Conservation (phyloP, 352 stramenopile genomes). For the Phytophthora vignae region DNA sequence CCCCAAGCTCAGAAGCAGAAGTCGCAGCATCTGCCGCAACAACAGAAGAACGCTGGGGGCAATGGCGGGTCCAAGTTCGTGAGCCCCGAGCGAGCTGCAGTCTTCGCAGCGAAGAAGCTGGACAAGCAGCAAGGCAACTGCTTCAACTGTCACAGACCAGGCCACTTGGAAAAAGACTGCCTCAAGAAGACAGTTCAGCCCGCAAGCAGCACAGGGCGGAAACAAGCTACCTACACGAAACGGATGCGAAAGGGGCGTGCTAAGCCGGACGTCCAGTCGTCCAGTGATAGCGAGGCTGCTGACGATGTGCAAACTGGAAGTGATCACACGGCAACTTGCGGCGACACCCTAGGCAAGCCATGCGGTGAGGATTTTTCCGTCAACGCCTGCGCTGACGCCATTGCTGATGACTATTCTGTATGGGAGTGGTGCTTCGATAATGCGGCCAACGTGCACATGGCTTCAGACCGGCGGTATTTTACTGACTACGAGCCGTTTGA, state of each 20-base stretch:
- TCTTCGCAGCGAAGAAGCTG: background rate
- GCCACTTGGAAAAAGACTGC: background rate
- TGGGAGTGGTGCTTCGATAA: slow-evolving; percentile 26
- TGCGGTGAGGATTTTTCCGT: background rate
- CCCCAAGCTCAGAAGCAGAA: background rate
- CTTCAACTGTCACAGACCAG: slow-evolving; percentile 1
- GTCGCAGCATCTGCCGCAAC: too few relatives aligned
- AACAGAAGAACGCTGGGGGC: too few relatives aligned
- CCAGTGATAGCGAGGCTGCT: too few relatives aligned
- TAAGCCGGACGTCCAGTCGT: too few relatives aligned
- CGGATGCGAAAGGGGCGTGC: too few relatives aligned
- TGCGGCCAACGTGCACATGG: slow-evolving; percentile 12
- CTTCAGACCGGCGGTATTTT: slow-evolving; percentile 5
- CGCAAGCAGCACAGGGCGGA: too few relatives aligned
- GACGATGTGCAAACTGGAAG: too few relatives aligned
- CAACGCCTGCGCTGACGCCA: background rate
- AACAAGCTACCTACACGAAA: background rate
- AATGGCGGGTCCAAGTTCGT: background rate
- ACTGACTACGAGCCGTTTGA: slow-evolving; percentile 8
- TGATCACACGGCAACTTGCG: too few relatives aligned
- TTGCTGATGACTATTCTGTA: background rate
- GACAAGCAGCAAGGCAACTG: slow-evolving; percentile 15
- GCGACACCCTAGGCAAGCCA: background rate
- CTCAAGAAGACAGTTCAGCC: background rate
- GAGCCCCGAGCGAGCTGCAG: background rate